Evolutionary conservation across 2,329 filamentous ascomycete genomes (phyloP), one percentile per base, ranked within the genome.

Genomic region (Mycosphaerella arachidis): DNA sequence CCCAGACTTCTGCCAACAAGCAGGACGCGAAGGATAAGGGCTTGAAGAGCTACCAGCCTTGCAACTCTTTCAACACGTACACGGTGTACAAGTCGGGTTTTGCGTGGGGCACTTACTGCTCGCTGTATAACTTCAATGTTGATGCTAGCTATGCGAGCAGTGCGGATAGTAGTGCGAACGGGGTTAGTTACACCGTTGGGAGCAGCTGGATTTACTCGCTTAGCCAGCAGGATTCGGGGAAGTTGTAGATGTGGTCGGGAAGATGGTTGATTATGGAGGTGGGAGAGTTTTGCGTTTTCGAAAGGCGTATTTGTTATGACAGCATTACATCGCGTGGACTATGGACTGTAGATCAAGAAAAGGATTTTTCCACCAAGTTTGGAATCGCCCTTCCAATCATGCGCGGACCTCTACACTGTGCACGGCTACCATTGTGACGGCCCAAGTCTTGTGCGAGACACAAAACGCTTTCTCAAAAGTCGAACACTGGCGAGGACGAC

Each of bases 21-120:
- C 43, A 50, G 16, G 52, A 64, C 29, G 67, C 68, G 13, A 45
- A 64, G 46, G 27, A 4, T 9, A 51, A 58, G 35, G 65, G 65
- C 20, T 40, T 45, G 6, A 58, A 46, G 18, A 61, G 29, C 31
- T 69, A 65, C 57, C 65, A 65, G 48, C 59, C 68, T 46, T 66
- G 62, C 57, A 69, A 68, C 53, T 59, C 63, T 53, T 68, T 70
- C 60, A 70, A 70, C 54, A 63, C 68, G 3, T 68, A 68, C 56
- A 63, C 58, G 45, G 58, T 69, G n/a, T 63, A 71, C 53, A 69
- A 66, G 67, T 66, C 67, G 48, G 55, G 58, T 27, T 57, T 53
- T 48, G 61, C 67, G 16, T 60, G 62, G 55, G 68, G 68, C n/a
- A 71, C 68, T 43, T 66, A 63, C 51, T 71, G 68, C 56, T 52